Evolutionary conservation across 305 asterid genomes (phyloP), one percentile per base, ranked within the genome.

Genomic region (Striga hermonthica): DNA sequence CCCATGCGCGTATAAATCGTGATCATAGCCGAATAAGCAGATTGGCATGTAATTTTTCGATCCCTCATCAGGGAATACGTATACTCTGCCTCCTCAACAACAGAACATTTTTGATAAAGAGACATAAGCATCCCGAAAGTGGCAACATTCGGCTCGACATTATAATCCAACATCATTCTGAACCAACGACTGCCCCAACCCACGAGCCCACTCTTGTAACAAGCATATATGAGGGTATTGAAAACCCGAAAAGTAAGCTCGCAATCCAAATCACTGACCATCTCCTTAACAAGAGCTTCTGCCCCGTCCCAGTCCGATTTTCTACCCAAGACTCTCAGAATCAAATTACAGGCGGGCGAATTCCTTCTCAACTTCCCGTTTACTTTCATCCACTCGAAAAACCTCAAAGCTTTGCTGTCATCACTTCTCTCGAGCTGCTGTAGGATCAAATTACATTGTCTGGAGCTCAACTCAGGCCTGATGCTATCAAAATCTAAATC

Each of bases 121-220:
- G 89, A 70, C 98, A 91, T 89, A 6, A 91, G 69, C 95, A 89
- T 89, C 47, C 98, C 98, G 66, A 88, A 86, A 59, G 95, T 89
- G n/a, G 98, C 96, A 62, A 82, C 78, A 62, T 83, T 89, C 37
- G 98, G 98, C 76, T 67, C 72, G 71, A 89, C 83, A 60, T 70
- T 67, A 22, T 73, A 73, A 53, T 86, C 86, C 85, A 86, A 77
- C 98, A 91, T 85, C 87, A 76, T 73, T 55, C 73, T 67, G 69
- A 89, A 89, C 96, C 96, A 89, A 69, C 73, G 80, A 11, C 79
- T 35, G 16, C 91, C 95, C 62, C 81, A 50, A 76, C 81, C 80
- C 22, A 78, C 80, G 7, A 89, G 79, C 60, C 95, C 96, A 55
- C 64, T 74, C 77, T 83, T 91, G 62, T 77, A 70, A 77, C 90